phyloP scores from a whole-genome alignment of 2,329 filamentous ascomycete species.

The Microsporum canis region DNA sequence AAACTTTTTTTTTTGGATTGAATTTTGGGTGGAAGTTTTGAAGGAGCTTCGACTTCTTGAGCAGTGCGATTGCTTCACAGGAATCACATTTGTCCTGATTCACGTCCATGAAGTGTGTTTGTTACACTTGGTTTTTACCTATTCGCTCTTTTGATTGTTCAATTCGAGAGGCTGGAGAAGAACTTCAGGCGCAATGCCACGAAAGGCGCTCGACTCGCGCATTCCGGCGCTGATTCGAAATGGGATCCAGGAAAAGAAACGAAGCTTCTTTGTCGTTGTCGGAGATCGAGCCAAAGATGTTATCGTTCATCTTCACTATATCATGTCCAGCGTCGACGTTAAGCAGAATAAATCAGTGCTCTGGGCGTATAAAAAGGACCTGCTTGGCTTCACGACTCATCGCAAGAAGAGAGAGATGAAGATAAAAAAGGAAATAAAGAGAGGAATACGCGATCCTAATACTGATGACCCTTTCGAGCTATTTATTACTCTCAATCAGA shows the following conservation, averaged over 20 bases:
- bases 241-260: constrained; percentile 86
- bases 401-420: constrained; percentile 96
- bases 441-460: constrained; percentile 84
- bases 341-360: constrained; percentile 93
- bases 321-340: constrained; percentile 78
- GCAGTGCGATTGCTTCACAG: not conserved
- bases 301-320: constrained; percentile 88
- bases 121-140: not conserved
- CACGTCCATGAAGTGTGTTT: not conserved
- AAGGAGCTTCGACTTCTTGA: not conserved
- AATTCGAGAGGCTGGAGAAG: not conserved
- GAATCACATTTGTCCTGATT: not conserved
- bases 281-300: constrained; percentile 92
- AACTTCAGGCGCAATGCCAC: constrained; percentile 25
- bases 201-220: constrained; percentile 63
- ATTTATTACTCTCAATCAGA: constrained; percentile 91
- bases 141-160: not conserved
- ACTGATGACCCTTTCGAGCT: constrained; percentile 92
- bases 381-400: constrained; percentile 88
- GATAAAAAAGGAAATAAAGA: constrained; percentile 96
- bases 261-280: constrained; percentile 94
- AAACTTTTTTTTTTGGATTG: constrained; percentile 2
- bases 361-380: constrained; percentile 98
- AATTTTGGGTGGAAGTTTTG: not conserved
- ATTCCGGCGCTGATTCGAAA: constrained; percentile 86